Percentiles rank a stretch among this genome's conserved stretches.
Evolutionary conservation across 2,329 filamentous ascomycete species (phyloP).

Genomic region (Claviceps sp.): DNA sequence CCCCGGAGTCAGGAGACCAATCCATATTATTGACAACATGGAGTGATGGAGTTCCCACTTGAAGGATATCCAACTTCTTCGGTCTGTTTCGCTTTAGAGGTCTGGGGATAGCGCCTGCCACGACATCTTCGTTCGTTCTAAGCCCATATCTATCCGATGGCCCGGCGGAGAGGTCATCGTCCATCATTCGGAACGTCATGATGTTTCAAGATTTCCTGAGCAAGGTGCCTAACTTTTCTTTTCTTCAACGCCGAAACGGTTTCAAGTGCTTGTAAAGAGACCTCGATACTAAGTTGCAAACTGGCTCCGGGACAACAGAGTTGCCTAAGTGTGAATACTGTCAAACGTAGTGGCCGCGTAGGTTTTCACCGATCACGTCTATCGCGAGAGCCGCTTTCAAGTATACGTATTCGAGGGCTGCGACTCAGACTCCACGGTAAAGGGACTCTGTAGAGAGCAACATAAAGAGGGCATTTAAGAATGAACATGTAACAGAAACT

Average conservation of each 20-base stretch:
- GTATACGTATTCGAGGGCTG: not conserved
- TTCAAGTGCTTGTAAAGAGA: not conserved
- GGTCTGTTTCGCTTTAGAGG: conserved; percentile 11
- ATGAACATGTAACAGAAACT: not conserved
- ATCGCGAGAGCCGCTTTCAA: not conserved
- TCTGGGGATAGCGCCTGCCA: conserved; percentile 11
- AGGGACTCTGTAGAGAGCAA: not conserved
- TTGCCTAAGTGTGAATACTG: not conserved
- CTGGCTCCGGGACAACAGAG: not conserved
- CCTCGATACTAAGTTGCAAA: not conserved
- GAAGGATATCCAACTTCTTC: conserved; percentile 10
- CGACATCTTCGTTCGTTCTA: conserved; percentile 14
- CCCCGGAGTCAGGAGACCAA: conserved; percentile 11
- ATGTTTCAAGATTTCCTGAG: conserved; percentile 16
- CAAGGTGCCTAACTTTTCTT: conserved; percentile 10
- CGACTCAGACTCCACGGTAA: not conserved
- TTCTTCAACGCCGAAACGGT: conserved; percentile 5
- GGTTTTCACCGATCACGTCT: not conserved
- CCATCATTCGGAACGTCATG: conserved; percentile 30
- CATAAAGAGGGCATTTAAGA: not conserved
- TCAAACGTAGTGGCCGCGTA: not conserved
- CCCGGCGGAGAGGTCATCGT: conserved; percentile 26
- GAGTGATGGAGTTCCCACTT: conserved; percentile 6
- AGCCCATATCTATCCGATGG: conserved; percentile 23
- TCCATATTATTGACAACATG: conserved; percentile 11